Percentiles rank a stretch among this genome's conserved stretches.
These are phyloP conservation scores for Golubevia pallescens DNA, from an alignment of 1,284 basidiomycete species.

Conservation along the genomic window DNA sequence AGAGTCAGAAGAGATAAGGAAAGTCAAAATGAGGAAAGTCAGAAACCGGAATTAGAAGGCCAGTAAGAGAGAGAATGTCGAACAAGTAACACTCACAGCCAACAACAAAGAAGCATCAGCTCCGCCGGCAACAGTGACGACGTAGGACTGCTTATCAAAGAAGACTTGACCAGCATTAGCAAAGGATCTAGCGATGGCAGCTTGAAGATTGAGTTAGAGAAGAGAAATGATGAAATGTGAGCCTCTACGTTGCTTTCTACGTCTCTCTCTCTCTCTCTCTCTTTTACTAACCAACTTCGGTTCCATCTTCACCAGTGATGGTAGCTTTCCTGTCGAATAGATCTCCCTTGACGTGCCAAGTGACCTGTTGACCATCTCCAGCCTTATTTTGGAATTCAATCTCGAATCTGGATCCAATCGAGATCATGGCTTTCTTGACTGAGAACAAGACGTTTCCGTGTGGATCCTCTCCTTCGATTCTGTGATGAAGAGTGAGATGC, in stretches of 20 bases:
- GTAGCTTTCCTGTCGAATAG: constrained; percentile 17
- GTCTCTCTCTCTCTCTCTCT: too few species aligned
- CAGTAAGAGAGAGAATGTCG: background rate
- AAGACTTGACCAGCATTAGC: constrained; percentile 21
- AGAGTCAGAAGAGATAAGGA: background rate
- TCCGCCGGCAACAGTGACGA: background rate
- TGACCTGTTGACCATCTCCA: constrained; percentile 12
- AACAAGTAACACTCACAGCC: background rate
- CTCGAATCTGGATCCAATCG: constrained; percentile 21
- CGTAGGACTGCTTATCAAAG: constrained; percentile 10
- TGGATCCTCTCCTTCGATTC: constrained; percentile 8
- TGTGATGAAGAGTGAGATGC: constrained; percentile 10
- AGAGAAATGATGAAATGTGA: background rate
- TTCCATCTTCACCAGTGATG: constrained; percentile 12
- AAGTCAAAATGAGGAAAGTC: background rate
- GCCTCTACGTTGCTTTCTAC: too few species aligned
- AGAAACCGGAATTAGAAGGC: background rate
- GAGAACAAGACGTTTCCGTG: constrained; percentile 10
- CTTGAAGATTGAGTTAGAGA: constrained; percentile 5
- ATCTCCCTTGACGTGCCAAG: constrained; percentile 17
- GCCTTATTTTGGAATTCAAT: constrained; percentile 24
- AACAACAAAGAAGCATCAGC: background rate
- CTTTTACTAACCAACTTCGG: too few species aligned
- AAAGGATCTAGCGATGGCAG: constrained; percentile 21
- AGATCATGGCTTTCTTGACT: constrained; percentile 10